Percentiles rank a stretch among this genome's conserved stretches.
These are phyloP conservation scores for Penicillium freii DNA, from an alignment of 2,329 filamentous ascomycete species.

Conservation along the genomic window DNA sequence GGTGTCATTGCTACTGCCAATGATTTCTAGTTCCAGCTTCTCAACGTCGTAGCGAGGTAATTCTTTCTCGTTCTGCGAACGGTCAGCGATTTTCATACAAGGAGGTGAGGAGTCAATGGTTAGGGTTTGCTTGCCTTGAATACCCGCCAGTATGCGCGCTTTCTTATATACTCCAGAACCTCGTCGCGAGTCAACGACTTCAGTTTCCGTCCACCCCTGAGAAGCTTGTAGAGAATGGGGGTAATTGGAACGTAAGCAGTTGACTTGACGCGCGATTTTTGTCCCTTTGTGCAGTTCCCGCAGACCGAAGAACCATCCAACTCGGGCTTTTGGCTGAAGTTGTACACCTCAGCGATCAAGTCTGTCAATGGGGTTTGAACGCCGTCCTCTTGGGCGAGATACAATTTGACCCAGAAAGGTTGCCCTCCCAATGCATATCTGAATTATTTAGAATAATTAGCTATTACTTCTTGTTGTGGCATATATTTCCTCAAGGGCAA, in stretches of 20 bases:
- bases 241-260: conserved; percentile 11
- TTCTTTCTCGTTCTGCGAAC: conserved; percentile 7
- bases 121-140: not conserved
- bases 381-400: conserved; percentile 11
- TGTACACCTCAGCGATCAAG: conserved; percentile 13
- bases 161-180: conserved; percentile 2
- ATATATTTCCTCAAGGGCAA: not conserved
- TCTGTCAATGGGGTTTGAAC: conserved; percentile 5
- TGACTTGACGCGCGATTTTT: not conserved
- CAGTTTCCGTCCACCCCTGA: conserved; percentile 5
- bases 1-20: conserved; percentile 12
- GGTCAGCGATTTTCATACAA: not conserved
- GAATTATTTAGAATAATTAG: not conserved
- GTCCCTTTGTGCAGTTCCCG: conserved; percentile 8
- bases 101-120: too few relatives aligned
- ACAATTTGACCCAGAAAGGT: conserved; percentile 13
- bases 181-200: conserved; percentile 8
- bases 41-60: conserved; percentile 10
- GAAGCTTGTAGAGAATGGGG: conserved; percentile 7
- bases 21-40: conserved; percentile 12
- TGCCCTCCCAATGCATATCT: conserved; percentile 13
- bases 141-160: conserved; percentile 10
- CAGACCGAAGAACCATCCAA: conserved; percentile 4
- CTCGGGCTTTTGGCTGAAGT: conserved; percentile 13
- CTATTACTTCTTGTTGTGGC: not conserved